Base-by-base conservation (phyloP, 2,329 filamentous ascomycete species). In the Acarospora socialis region DNA sequence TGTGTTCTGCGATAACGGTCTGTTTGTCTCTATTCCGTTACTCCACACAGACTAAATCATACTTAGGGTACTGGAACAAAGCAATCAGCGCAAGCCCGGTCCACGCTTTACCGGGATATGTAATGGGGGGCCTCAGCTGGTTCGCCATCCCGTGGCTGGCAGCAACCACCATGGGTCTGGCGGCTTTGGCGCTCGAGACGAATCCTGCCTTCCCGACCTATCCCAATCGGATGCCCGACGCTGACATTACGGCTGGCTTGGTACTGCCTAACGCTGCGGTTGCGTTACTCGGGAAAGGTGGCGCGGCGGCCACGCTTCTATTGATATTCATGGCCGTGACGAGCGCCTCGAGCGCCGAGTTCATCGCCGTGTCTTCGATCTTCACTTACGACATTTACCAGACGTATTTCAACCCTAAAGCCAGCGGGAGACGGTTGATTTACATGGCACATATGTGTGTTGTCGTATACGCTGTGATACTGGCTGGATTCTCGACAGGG, bases 251-350 rank as follows among this genome's bases (percentile, higher is more conserved):
- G 1, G 82, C 82, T 4, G 86, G 86, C 2, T 63, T 93, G 7
- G 84, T 87, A 1, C 65, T 93, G 1, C 86, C 84, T 0, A 83
- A 86, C 36, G 83, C 82, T 1, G 80, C 86, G 0, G 80, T 92
- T 4, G 81, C 81, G 1, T 57, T 94, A 6, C 68, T 93, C 5
- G 86, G 84, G 1, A 76, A 76, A 44, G 81, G 81, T 3, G 84
- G 84, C 29, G 84, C 83, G 1, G 71, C 75, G 1, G 81, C 73
- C 0, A 83, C 81, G 0, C 66, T 92, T 1, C 59, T 93, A 7
- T 73, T 92, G 41, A 68, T 92, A 33, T 92, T 92, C 61, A 82
- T 92, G 74, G 84, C 86, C 14, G 83, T 92, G 14, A 92, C 84
- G 0, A 82, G 74, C 2, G 80, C 83, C 0, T 80, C 79, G 41